These are phyloP conservation scores for Ceriops tagal DNA, from an alignment of 345 rosid species.

Conservation along the genomic window DNA sequence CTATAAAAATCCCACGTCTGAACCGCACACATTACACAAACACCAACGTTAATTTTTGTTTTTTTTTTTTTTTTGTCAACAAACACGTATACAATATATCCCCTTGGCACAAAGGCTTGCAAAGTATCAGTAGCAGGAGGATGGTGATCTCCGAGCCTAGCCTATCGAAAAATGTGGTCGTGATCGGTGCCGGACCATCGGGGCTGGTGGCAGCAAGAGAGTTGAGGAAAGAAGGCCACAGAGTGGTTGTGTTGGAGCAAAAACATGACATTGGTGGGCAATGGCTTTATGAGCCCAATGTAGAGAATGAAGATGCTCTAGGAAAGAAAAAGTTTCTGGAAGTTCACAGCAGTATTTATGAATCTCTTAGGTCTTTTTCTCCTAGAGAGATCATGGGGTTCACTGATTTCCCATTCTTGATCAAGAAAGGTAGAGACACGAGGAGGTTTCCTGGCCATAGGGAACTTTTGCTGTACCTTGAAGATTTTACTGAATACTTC, in stretches of 20 bases:
- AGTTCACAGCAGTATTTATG: conserved; percentile 82
- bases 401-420: conserved; percentile 76
- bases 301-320: conserved; percentile 50
- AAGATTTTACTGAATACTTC: conserved; percentile 65
- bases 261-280: conserved; percentile 89
- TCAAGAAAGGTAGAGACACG: conserved; percentile 66
- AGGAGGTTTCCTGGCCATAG: conserved; percentile 88
- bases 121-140: no score
- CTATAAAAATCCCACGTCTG: no score
- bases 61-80: no score
- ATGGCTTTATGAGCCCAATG: conserved; percentile 68
- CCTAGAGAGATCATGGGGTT: conserved; percentile 93
- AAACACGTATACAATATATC: no score
- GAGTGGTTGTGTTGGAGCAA: conserved; percentile 72
- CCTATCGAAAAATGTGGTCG: conserved; percentile 55
- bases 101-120: no score
- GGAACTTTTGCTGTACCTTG: conserved; percentile 73
- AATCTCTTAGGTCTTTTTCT: conserved; percentile 59
- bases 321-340: conserved; percentile 44
- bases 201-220: conserved; percentile 89
- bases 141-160: conserved; percentile 41
- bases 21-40: no score
- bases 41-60: no score
- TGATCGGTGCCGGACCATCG: conserved; percentile 94
- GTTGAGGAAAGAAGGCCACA: conserved; percentile 78